Conservation (phyloP, 345 rosid species). For the Xanthoceras sorbifolium region DNA sequence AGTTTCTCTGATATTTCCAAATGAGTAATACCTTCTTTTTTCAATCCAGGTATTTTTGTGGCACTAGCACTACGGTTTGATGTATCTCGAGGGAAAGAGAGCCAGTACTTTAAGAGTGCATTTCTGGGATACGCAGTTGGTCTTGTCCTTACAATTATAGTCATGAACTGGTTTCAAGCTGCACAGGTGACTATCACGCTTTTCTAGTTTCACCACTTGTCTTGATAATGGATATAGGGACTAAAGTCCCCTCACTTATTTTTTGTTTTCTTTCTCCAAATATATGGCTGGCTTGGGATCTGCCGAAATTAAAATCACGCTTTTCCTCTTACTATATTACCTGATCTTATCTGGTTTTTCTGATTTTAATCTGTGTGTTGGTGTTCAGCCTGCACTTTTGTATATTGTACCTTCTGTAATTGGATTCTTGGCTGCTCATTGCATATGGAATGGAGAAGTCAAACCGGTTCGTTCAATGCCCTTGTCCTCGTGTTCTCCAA, state of each 20-base stretch:
- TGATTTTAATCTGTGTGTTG: constrained; percentile 1
- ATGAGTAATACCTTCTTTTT: background rate
- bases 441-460: constrained; percentile 89
- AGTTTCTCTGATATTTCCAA: background rate
- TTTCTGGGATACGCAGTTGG: constrained; percentile 82
- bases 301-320: background rate
- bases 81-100: constrained; percentile 78
- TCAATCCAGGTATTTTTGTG: constrained; percentile 81
- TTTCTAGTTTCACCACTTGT: background rate
- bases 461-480: constrained; percentile 68
- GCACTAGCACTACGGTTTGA: constrained; percentile 95
- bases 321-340: background rate
- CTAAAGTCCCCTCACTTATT: background rate
- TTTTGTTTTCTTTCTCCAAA: background rate
- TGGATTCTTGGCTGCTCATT: constrained; percentile 91
- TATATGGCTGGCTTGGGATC: background rate
- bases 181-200: constrained; percentile 65
- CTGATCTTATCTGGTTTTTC: background rate
- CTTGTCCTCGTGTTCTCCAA: background rate
- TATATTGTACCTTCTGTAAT: constrained; percentile 93
- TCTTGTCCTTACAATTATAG: constrained; percentile 77
- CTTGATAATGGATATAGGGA: background rate
- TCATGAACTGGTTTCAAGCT: constrained; percentile 99
- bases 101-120: constrained; percentile 96
- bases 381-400: constrained; percentile 88